Evolutionary conservation across 306 rosid genomes (phyloP).

Genomic region (Castanea crenata): DNA sequence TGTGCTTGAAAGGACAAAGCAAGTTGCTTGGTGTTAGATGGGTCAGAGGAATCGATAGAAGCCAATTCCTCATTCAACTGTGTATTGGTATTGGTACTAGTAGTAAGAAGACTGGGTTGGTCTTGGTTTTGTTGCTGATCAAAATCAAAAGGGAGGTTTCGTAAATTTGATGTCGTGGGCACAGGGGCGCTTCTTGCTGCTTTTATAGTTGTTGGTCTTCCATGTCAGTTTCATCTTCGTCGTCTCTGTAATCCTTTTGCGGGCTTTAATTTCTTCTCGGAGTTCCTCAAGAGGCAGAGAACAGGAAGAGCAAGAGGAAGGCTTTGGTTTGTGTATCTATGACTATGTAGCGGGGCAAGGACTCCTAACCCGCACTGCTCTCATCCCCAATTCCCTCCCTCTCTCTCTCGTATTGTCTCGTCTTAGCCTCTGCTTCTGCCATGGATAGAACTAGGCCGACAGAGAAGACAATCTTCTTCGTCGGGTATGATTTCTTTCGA

Average conservation of each 20-base stretch:
- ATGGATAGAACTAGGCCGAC: no score
- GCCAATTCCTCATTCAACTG: background rate
- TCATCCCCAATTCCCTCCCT: no score
- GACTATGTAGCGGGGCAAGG: no score
- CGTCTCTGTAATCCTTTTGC: background rate
- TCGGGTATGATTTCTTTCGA: no score
- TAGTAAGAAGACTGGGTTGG: background rate
- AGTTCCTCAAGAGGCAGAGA: background rate
- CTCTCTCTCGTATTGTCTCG: no score
- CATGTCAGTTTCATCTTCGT: conserved; percentile 45
- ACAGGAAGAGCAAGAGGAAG: background rate
- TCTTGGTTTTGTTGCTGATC: conserved; percentile 12
- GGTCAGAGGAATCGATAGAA: conserved; percentile 8
- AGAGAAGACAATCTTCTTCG: no score
- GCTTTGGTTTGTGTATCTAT: no score
- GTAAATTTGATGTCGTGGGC: conserved; percentile 28
- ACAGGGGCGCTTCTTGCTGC: conserved; percentile 36
- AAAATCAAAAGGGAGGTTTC: conserved; percentile 42
- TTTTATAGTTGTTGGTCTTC: conserved; percentile 23
- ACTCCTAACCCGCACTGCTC: no score
- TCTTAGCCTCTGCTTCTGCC: no score
- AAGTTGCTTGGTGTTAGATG: conserved; percentile 18
- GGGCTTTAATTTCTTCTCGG: background rate
- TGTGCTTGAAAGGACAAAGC: conserved; percentile 41
- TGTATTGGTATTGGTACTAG: background rate